These are phyloP conservation scores for Fusarium xylarioides DNA, from an alignment of 2,329 filamentous ascomycete species.

Conservation along the genomic window DNA sequence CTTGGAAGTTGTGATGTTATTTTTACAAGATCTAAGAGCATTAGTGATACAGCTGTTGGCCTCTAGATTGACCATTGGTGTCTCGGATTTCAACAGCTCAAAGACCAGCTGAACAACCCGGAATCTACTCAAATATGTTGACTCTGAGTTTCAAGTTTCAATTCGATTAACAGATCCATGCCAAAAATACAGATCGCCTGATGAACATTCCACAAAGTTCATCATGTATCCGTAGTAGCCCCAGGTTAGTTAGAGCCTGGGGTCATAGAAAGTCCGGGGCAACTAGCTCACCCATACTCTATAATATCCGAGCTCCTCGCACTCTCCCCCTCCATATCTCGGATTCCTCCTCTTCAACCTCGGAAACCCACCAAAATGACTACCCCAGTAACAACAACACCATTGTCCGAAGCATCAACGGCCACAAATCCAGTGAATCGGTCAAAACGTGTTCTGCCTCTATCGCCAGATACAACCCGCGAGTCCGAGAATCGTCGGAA, in stretches of 20 bases:
- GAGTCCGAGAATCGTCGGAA: conserved; percentile 34
- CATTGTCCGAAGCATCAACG: conserved; percentile 27
- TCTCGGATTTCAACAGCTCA: too few relatives aligned
- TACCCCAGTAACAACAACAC: conserved; percentile 16
- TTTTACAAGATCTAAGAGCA: fast-evolving
- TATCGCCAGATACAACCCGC: conserved; percentile 17
- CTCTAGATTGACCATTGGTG: fast-evolving
- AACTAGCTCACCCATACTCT: not conserved
- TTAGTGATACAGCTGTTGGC: fast-evolving
- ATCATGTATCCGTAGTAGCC: not conserved
- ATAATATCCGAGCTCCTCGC: conserved; percentile 6
- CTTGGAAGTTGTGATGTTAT: fast-evolving
- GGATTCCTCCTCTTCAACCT: conserved; percentile 24
- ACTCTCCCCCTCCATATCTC: not conserved
- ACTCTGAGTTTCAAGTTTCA: fast-evolving
- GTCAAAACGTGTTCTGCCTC: conserved; percentile 13
- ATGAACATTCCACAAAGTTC: not conserved
- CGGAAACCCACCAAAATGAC: conserved; percentile 18
- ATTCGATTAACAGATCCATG: not conserved
- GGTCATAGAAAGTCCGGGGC: not conserved
- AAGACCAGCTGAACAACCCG: fast-evolving
- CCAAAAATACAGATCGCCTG: not conserved
- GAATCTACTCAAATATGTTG: fast-evolving
- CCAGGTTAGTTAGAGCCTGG: not conserved
- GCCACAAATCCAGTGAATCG: not conserved